Evolutionary conservation across 805 yeast genomes (phyloP).

Genomic region (Ogataea chonburiensis): DNA sequence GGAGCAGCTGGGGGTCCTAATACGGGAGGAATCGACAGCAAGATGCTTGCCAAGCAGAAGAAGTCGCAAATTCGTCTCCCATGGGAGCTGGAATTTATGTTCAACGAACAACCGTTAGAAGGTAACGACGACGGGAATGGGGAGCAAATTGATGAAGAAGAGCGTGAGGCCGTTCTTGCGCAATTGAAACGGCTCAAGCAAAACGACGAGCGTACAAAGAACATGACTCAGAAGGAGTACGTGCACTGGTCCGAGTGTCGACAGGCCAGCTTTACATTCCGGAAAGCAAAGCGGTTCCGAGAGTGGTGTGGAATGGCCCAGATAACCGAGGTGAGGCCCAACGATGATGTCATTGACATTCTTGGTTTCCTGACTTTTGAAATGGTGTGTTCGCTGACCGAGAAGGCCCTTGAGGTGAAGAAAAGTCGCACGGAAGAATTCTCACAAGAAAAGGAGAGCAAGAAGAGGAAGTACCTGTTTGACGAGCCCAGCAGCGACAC

Average conservation of each 20-base stretch:
- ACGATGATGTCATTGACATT: conserved; percentile 95
- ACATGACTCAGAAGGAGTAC: conserved; percentile 96
- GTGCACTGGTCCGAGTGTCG: conserved; percentile 99
- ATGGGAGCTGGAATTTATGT: conserved; percentile 95
- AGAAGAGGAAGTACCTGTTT: conserved; percentile 60
- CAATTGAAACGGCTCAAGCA: conserved; percentile 84
- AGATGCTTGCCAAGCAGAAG: conserved; percentile 55
- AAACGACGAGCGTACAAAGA: conserved; percentile 90
- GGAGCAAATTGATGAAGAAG: conserved; percentile 71
- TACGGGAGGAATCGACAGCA: conserved; percentile 40
- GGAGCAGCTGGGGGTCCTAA: conserved; percentile 37
- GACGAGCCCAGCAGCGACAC: conserved; percentile 87
- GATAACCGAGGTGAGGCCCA: conserved; percentile 85
- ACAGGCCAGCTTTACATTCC: conserved; percentile 93
- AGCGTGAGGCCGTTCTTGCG: conserved; percentile 82
- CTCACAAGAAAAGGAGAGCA: conserved; percentile 32
- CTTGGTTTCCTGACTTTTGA: conserved; percentile 94
- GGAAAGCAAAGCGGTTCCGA: conserved; percentile 89
- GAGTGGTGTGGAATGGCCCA: conserved; percentile 93
- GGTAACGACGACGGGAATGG: conserved; percentile 56
- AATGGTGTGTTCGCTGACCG: conserved; percentile 92
- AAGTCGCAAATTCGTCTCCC: conserved; percentile 83
- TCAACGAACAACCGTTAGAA: conserved; percentile 75
- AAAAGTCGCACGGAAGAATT: conserved; percentile 10
- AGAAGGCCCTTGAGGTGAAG: conserved; percentile 81